Base-by-base conservation (phyloP, 129 eudicot genomes). In the Tagetes patula region DNA sequence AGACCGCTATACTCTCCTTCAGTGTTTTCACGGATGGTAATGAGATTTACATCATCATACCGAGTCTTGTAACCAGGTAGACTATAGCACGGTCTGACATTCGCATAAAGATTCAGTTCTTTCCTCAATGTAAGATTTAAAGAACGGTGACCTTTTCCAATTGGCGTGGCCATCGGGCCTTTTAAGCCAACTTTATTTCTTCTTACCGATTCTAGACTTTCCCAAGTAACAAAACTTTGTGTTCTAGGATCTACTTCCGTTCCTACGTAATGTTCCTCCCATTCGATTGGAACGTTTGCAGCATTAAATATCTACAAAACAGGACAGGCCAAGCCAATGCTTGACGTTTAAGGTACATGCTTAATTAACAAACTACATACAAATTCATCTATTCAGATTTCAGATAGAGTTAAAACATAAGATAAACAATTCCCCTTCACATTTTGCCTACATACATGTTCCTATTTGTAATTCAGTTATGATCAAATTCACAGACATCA, bases 131-230 rank as follows among this genome's bases (percentile, higher is more conserved):
- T 94, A 78, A 94, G 98, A 76, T 94, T 94, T 71, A 90, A 80
- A 1, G 98, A 94, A 74, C 98, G 96, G 78, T 90, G 98, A 48
- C 97, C 98, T 75, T 94, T 94, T 12, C 97, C 97, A 68, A 90
- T 90, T n/a, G 98, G 98, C 41, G 98, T 94, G 31, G 98, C 98
- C 96, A 94, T 94, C 40, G 98, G 96, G 45, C 98, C 98, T 82
- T 94, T 94, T 54, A 94, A 75, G 42, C 98, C 97, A 69, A 94
- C 88, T 79, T 90, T 87, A 67, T 94, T 94, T 38, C 75, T 67
- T 74, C 93, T 55, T 71, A 94, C 96, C 1, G 97, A 94, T 70
- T 94, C 98, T 42, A 94, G 86, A 80, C 98, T 94, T 83, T 94
- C 97, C 97, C 98, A 93, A 77, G 96, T 93, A 9, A 93, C 84